phyloP scores from a whole-genome alignment of 1,139 yeast species.

The Casaregolazyma suthepensis region DNA sequence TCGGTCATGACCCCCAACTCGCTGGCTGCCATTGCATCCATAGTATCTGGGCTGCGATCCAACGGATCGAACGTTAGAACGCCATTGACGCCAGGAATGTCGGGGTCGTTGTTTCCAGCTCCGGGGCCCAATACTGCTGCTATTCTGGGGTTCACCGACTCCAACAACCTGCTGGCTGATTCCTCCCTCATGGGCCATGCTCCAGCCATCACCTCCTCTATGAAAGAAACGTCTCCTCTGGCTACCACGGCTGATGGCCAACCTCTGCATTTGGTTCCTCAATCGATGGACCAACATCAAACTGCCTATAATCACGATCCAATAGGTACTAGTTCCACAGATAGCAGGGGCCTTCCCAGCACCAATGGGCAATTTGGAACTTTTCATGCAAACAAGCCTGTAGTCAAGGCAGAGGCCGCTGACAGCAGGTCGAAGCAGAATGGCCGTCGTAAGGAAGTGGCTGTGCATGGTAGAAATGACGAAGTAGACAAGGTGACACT shows the following conservation, averaged over 20 bases:
- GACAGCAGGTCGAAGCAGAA: not conserved
- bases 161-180: not conserved
- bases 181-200: not conserved
- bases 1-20: conserved; percentile 9
- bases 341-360: not conserved
- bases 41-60: conserved; percentile 14
- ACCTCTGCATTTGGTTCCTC: not conserved
- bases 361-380: not conserved
- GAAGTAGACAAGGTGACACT: not conserved
- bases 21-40: conserved; percentile 15
- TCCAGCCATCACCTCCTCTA: not conserved
- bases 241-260: not conserved
- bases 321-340: not conserved
- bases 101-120: conserved; percentile 32
- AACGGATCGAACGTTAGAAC: conserved; percentile 29
- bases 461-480: not conserved
- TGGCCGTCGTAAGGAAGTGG: not conserved
- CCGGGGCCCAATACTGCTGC: conserved; percentile 37
- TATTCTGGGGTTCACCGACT: conserved; percentile 26
- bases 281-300: not conserved
- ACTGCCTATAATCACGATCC: not conserved
- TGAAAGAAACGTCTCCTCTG: not conserved
- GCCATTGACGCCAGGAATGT: conserved; percentile 35
- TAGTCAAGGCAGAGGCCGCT: not conserved
- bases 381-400: not conserved